Evolutionary conservation across 176 grass and related monocot species (phyloP).

Genomic region (Neostapfia colusana): DNA sequence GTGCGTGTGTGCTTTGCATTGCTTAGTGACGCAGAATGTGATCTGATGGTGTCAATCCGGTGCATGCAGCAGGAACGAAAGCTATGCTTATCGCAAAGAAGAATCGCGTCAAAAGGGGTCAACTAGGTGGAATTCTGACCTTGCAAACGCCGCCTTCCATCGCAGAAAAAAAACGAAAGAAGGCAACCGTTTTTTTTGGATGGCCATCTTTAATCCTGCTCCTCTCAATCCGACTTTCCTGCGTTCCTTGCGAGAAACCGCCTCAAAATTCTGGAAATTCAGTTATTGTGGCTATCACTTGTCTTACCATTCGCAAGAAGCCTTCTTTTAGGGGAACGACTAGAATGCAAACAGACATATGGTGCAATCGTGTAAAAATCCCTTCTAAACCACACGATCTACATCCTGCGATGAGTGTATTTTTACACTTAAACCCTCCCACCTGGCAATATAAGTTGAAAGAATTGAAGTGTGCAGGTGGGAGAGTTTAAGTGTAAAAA

Average conservation of each 20-base stretch:
- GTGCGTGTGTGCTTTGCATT: constrained; percentile 7
- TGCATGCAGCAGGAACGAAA: neutral
- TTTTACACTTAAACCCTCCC: too few species aligned
- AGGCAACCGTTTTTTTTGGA: neutral
- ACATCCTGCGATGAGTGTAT: too few species aligned
- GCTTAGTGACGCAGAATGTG: constrained; percentile 31
- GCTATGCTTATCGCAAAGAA: constrained; percentile 15
- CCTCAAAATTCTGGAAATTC: neutral
- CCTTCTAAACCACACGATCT: too few species aligned
- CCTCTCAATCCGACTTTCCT: constrained; percentile 26
- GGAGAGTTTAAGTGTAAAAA: too few species aligned
- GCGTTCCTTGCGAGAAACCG: neutral
- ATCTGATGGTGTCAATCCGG: neutral
- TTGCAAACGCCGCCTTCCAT: constrained; percentile 44
- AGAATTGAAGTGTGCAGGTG: too few species aligned
- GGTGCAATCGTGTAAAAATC: too few species aligned
- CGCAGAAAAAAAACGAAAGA: constrained; percentile 47
- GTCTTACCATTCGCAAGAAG: neutral
- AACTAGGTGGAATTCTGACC: constrained; percentile 77
- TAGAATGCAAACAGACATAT: too few species aligned
- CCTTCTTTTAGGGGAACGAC: too few species aligned
- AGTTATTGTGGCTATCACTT: neutral
- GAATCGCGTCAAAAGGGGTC: constrained; percentile 57
- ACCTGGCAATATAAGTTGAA: too few species aligned
- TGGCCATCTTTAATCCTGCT: constrained; percentile 36